These are phyloP conservation scores for Dissophora globulifera DNA, from an alignment of 192 early-diverging fungal species.

Conservation along the genomic window DNA sequence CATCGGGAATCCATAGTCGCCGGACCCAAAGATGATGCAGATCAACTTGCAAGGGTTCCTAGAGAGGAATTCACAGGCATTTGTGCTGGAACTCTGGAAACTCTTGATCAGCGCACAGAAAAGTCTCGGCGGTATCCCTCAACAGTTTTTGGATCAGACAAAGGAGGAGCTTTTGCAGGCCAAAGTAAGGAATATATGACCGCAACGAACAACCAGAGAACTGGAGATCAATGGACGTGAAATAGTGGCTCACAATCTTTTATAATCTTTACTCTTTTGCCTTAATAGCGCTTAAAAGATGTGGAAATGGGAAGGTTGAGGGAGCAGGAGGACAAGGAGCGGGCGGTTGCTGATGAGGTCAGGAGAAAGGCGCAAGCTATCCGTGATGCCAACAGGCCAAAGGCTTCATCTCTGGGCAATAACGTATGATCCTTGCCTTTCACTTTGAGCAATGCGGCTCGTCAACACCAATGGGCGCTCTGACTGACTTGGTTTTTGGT, in stretches of 20 bases:
- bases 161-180: slow-evolving; percentile 78
- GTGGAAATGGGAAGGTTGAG: slow-evolving; percentile 39
- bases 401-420: slow-evolving; percentile 15
- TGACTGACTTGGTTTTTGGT: background rate
- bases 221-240: background rate
- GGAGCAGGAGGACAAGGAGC: slow-evolving; percentile 56
- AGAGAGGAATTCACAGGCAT: slow-evolving; percentile 79
- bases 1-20: slow-evolving; percentile 62
- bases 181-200: slow-evolving; percentile 49
- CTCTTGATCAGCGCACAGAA: slow-evolving; percentile 90
- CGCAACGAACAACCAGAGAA: background rate
- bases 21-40: slow-evolving; percentile 92
- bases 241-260: background rate
- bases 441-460: background rate
- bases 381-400: slow-evolving; percentile 22
- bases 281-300: slow-evolving; percentile 51
- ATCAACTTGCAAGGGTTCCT: slow-evolving; percentile 96
- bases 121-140: slow-evolving; percentile 84
- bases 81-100: slow-evolving; percentile 92
- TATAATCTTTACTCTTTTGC: background rate
- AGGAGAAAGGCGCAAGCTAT: slow-evolving; percentile 43
- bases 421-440: slow-evolving; percentile 6
- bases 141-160: slow-evolving; percentile 84
- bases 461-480: background rate
- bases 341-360: slow-evolving; percentile 47